Percentiles rank a stretch among this genome's conserved stretches.
phyloP scores from a whole-genome alignment of 345 rosid genomes.

The Geranium rotundifolium region DNA sequence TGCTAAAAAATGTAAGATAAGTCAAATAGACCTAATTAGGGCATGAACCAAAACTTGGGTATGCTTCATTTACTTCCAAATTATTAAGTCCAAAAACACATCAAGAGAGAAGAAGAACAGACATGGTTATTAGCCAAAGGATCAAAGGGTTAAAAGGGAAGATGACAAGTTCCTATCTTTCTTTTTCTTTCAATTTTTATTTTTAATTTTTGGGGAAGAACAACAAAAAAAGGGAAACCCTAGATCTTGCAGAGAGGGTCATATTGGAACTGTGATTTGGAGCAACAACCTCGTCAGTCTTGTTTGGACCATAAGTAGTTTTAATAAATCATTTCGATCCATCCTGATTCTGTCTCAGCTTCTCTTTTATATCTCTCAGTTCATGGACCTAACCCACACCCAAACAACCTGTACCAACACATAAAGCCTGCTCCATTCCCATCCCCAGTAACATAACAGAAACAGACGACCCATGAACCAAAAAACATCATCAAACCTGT shows the following conservation, averaged over 20 bases:
- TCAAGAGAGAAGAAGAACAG: neutral
- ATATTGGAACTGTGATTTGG: neutral
- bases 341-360: neutral
- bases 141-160: constrained; percentile 19
- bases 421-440: no score
- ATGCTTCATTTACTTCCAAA: no score
- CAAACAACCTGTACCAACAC: neutral
- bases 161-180: constrained; percentile 6
- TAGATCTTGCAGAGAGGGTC: constrained; percentile 38
- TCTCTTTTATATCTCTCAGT: no score
- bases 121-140: constrained; percentile 20
- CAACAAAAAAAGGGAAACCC: constrained; percentile 19
- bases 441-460: no score
- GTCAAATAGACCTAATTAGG: no score
- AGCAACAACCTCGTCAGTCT: constrained; percentile 11
- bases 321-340: neutral
- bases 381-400: neutral
- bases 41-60: no score
- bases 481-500: no score
- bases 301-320: constrained; percentile 7
- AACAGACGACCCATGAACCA: no score
- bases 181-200: neutral
- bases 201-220: no score
- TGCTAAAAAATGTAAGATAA: no score
- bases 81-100: no score